Evolutionary conservation across 202 grass and related monocot genomes (phyloP).

Genomic region (Tripidium arundinaceum): DNA sequence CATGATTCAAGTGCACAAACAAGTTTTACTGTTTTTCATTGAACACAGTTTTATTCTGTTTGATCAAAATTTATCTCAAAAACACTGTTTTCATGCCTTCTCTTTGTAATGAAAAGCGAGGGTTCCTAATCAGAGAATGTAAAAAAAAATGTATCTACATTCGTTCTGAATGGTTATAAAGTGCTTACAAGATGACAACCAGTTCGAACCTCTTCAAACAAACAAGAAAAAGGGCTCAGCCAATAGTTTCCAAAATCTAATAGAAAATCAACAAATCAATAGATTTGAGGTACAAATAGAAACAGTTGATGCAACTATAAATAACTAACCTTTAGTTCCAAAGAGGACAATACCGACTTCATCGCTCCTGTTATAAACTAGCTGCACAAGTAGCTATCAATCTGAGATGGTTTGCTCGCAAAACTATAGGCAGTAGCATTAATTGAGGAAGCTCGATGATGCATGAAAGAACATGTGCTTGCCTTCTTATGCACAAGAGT

Average conservation of each 20-base stretch:
- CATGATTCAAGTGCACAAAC: not conserved
- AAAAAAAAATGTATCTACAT: not conserved
- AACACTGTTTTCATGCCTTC: not conserved
- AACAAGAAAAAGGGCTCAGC: not conserved
- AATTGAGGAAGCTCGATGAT: not conserved
- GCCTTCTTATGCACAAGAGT: constrained; percentile 88
- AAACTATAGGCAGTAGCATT: not conserved
- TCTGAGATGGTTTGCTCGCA: not conserved
- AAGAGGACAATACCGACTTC: constrained; percentile 73
- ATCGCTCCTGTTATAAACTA: constrained; percentile 67
- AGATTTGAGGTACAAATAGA: not conserved
- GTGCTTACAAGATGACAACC: not conserved
- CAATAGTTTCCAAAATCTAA: not conserved
- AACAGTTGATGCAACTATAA: not conserved
- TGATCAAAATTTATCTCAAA: not conserved
- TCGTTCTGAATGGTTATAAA: not conserved
- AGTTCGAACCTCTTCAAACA: not conserved
- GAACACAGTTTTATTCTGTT: not conserved
- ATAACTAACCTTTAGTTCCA: constrained; percentile 64
- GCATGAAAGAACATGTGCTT: constrained; percentile 3
- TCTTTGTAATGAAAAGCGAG: not conserved
- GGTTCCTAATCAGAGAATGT: not conserved
- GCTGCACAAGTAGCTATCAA: constrained; percentile 41
- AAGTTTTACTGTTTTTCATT: not conserved
- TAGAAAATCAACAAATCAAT: not conserved